These are phyloP conservation scores for Straminergon stramineum DNA, from an alignment of 225 moss, liverwort and hornwort species.

Conservation along the genomic window DNA sequence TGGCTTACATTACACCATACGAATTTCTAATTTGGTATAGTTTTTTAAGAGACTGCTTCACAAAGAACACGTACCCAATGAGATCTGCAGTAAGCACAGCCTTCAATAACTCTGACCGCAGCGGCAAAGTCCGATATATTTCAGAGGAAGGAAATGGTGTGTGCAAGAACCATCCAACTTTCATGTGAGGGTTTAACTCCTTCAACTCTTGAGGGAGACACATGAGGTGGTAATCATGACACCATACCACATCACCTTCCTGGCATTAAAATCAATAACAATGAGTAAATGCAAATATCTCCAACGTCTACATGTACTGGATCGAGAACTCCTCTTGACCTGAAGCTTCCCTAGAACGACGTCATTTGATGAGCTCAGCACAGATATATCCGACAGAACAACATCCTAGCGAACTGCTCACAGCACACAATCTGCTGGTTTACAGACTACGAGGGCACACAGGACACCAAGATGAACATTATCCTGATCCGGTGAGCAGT, in stretches of 20 bases:
- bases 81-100: constrained; percentile 89
- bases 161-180: constrained; percentile 96
- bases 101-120: constrained; percentile 87
- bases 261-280: constrained; percentile 4
- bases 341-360: neutral
- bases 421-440: neutral
- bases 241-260: constrained; percentile 96
- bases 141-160: constrained; percentile 96
- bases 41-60: neutral
- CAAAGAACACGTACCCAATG: constrained; percentile 47
- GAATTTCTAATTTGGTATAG: neutral
- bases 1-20: neutral
- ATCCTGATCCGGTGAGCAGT: neutral
- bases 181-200: constrained; percentile 64
- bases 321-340: neutral
- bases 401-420: neutral
- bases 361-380: neutral
- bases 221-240: constrained; percentile 99
- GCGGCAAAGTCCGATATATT: constrained; percentile 82
- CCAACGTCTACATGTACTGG: neutral
- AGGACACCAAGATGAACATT: neutral
- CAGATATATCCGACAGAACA: neutral
- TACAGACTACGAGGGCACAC: neutral
- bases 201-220: constrained; percentile 86
- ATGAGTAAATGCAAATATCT: neutral